Evolutionary conservation across 1,284 basidiomycete species (phyloP).

Genomic region (Ustilago trichophora): DNA sequence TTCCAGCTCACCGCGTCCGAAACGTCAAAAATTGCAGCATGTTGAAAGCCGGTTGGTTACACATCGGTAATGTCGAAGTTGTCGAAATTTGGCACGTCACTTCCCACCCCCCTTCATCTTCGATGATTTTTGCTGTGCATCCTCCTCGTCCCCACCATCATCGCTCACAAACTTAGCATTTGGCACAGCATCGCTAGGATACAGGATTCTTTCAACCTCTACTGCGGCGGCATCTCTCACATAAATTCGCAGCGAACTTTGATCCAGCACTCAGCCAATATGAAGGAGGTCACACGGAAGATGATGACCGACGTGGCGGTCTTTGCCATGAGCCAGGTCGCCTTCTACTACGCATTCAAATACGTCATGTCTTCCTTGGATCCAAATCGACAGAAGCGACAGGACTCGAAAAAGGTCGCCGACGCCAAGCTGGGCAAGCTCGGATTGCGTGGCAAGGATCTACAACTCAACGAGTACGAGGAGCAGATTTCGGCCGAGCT

Average conservation of each 20-base stretch:
- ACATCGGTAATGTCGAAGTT: too few species aligned
- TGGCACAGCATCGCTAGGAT: too few species aligned
- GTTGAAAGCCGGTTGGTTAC: too few species aligned
- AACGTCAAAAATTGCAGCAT: too few species aligned
- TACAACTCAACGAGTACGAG: conserved; percentile 64
- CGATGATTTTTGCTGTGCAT: too few species aligned
- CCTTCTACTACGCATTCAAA: conserved; percentile 68
- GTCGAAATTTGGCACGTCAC: too few species aligned
- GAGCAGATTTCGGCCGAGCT: conserved; percentile 71
- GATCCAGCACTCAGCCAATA: conserved; percentile 10
- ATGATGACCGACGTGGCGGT: conserved; percentile 63
- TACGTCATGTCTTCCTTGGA: conserved; percentile 67
- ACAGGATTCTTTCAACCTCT: too few species aligned
- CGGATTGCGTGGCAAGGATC: conserved; percentile 49
- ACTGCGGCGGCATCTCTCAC: background rate
- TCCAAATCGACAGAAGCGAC: conserved; percentile 64
- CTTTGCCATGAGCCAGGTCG: conserved; percentile 64
- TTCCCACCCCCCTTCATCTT: too few species aligned
- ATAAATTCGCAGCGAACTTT: background rate
- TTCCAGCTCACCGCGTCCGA: too few species aligned
- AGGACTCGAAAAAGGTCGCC: conserved; percentile 62
- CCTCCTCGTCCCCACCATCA: too few species aligned
- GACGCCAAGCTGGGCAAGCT: conserved; percentile 63
- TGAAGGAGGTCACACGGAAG: conserved; percentile 61
- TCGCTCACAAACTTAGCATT: too few species aligned